Base-by-base conservation (phyloP, 2,329 filamentous ascomycete species). In the Aspergillus intermedius region DNA sequence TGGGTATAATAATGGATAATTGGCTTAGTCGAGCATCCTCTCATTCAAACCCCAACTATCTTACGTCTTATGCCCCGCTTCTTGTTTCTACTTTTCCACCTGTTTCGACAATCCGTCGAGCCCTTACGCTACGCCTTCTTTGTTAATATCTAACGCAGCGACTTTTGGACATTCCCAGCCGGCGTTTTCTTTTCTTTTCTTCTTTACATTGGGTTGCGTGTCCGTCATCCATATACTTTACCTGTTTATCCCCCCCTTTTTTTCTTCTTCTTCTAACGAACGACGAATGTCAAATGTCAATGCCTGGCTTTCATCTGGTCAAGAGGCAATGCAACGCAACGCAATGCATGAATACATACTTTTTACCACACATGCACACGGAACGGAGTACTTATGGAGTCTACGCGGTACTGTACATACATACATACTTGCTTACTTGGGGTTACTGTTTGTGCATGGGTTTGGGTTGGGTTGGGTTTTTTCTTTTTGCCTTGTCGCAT, bases 1-100 rank as follows among this genome's bases (percentile, higher is more conserved):
- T 49, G 49, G 52, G 17, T 46, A 65, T 48, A 61, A 59, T 53
- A 61, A 66, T 49, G 59, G 65, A 52, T 67, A 56, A 59, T 34
- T 17, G 5, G 12, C 32, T 28, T 28, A 9, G 10, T 12, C 12
- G 25, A 30, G 9, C 25, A 4, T 30, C 12, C 25, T 30, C 25
- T 30, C 25, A 25, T 25, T 25, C 23, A 25, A 8, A 25, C 7
- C 8, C 7, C 23, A 7, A 9, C 8, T 7, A 25, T 28, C 22
- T 50, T 44, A 40, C 48, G 47, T 44, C 42, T 48, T 21, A 42
- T 35, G 17, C 23, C 13, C n/a, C 13, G 15, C n/a, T 39, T 19
- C 19, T 44, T 32, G 15, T 45, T 23, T 32, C 3, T 22, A 22
- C 2, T 5, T 22, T 22, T 22, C 21, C 10, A 42, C 35, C 21